Base-by-base conservation (phyloP, 2,329 filamentous ascomycete species). In the Orbilia javanica region DNA sequence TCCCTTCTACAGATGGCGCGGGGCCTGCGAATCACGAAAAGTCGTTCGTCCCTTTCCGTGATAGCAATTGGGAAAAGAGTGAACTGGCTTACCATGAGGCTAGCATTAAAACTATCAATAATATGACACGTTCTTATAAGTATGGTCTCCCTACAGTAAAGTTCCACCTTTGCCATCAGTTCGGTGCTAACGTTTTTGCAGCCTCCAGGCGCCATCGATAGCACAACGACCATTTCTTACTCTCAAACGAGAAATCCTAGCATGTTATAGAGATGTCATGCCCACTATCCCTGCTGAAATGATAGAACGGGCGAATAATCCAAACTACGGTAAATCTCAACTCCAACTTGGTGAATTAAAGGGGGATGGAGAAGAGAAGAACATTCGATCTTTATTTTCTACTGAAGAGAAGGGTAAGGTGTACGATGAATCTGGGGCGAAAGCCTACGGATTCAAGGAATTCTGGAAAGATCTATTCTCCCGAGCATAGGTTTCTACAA, bases 181-280 rank as follows among this genome's bases (percentile, higher is more conserved):
- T 11, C 65, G 3, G 44, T 27, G 27, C 13, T 42, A 29, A 64
- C 34, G 2, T 4, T 48, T 4, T 7, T 5, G 27, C 3, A 78
- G 74, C 36, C 88, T 98, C 2, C 95, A 97, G 90, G 95, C 96
- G 0, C 96, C 96, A 0, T 91, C 93, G 68, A 87, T 97, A 1
- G 94, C 95, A 1, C 96, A 96, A 85, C 97, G 97, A 84, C 93
- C 95, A 0, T 98, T 98, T 84, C 94, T 93, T 82, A 90, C 88
- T 1, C 88, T 98, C 6, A 89, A 94, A 52, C 89, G 95, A 60
- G 96, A 99, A 84, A 87, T 98, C 15, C 88, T 87, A 31, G 87
- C 89, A 1, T 97, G 94, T 83, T 98, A 90, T 82, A 92, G 93
- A 0, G 94, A 97, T 77, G 91, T 97, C 0, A 95, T 95, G 5